These are phyloP conservation scores for Rosa lucieae DNA, from an alignment of 306 rosid species.

Conservation along the genomic window DNA sequence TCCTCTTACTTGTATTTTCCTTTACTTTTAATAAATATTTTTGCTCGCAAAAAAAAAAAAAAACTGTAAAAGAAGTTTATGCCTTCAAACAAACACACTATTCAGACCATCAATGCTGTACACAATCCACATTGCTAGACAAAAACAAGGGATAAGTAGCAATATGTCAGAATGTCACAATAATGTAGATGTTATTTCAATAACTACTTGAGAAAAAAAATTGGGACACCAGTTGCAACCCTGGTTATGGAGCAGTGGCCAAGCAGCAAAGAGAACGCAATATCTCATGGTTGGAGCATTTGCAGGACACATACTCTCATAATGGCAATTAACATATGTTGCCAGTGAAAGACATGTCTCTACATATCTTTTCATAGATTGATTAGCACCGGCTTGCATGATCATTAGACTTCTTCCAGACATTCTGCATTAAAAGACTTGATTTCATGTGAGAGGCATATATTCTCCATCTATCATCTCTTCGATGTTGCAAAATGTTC, in stretches of 20 bases:
- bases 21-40: too few species aligned
- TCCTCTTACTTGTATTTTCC: too few species aligned
- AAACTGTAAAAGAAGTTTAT: too few species aligned
- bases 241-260: not conserved
- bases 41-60: too few species aligned
- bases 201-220: too few species aligned
- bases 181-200: too few species aligned
- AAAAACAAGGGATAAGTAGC: too few species aligned
- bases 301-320: not conserved
- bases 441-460: constrained; percentile 1
- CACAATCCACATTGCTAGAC: too few species aligned
- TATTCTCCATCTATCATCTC: not conserved
- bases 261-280: not conserved
- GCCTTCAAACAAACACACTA: too few species aligned
- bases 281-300: not conserved
- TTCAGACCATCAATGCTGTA: too few species aligned
- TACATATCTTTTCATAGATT: not conserved
- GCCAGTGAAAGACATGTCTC: not conserved
- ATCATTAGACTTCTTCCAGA: not conserved
- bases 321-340: not conserved
- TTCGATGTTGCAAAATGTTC: not conserved
- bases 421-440: not conserved
- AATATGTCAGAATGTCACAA: too few species aligned
- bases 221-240: too few species aligned
- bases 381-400: not conserved